phyloP scores from a whole-genome alignment of 2,329 filamentous ascomycete species.

The Botrytis medusae region DNA sequence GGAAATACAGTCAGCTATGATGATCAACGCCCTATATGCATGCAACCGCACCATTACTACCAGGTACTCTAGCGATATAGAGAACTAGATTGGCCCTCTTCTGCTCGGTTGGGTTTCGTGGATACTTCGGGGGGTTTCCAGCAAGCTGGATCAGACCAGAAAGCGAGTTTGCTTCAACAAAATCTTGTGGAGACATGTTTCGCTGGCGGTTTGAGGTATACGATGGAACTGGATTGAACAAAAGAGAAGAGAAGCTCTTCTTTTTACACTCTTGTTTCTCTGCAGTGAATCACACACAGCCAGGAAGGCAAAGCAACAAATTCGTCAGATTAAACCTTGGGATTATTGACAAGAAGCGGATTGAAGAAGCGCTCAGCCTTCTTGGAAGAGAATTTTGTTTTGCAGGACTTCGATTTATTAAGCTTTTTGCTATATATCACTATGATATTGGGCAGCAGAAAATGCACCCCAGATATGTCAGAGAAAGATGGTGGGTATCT shows the following conservation, averaged over 20 bases:
- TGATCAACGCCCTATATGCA: conserved; percentile 8
- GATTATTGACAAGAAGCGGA: neutral
- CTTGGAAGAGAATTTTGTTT: neutral
- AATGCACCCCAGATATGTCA: neutral
- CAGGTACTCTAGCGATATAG: conserved; percentile 92
- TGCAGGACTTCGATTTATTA: neutral
- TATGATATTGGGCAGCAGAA: neutral
- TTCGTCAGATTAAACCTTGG: neutral
- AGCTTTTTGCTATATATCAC: neutral
- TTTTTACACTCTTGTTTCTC: neutral
- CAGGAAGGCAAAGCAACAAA: conserved; percentile 5
- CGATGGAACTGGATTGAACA: neutral
- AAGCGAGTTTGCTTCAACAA: conserved; percentile 77
- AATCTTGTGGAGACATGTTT: conserved; percentile 28
- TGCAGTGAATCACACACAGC: neutral
- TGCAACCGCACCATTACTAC: conserved; percentile 69
- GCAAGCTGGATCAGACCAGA: conserved; percentile 78
- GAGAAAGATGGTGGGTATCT: conserved; percentile 4
- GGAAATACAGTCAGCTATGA: neutral
- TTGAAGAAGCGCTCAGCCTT: neutral
- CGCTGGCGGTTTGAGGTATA: neutral
- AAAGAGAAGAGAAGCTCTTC: neutral
- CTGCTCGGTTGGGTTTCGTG: conserved; percentile 69
- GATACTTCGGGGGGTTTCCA: conserved; percentile 82
- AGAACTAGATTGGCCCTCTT: conserved; percentile 72